Percentiles rank a stretch among this genome's conserved stretches.
Evolutionary conservation across 1,284 basidiomycete species (phyloP).

Genomic region (Boletus smithii): DNA sequence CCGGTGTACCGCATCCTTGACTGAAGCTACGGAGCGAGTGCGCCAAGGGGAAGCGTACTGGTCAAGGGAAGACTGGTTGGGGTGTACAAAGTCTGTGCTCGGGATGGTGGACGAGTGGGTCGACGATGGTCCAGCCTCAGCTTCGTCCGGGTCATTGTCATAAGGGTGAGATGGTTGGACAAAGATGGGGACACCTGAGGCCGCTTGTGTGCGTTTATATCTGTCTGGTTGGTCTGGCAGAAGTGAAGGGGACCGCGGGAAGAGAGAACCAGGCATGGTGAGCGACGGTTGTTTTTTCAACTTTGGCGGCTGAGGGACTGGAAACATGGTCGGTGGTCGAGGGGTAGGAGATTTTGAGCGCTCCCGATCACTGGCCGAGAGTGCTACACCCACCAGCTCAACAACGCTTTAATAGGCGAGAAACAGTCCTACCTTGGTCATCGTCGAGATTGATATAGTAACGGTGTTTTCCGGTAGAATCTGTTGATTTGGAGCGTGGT

Average conservation of each 20-base stretch:
- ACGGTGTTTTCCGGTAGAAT: conserved; percentile 7
- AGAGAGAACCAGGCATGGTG: conserved; percentile 78
- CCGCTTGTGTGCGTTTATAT: neutral
- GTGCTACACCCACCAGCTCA: conserved; percentile 17
- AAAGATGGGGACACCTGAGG: neutral
- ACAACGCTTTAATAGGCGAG: neutral
- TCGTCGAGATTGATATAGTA: conserved; percentile 11
- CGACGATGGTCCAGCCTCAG: conserved; percentile 21
- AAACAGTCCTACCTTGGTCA: conserved; percentile 20
- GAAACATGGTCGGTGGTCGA: conserved; percentile 20
- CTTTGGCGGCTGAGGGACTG: conserved; percentile 33
- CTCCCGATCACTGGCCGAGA: conserved; percentile 25
- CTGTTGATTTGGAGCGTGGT: conserved; percentile 22
- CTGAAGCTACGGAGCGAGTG: conserved; percentile 34
- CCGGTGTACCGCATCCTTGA: conserved; percentile 43
- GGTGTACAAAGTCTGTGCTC: neutral
- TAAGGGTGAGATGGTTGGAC: neutral
- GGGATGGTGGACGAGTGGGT: neutral
- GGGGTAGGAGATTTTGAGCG: conserved; percentile 24
- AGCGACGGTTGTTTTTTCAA: conserved; percentile 42
- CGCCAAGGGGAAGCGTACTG: conserved; percentile 31
- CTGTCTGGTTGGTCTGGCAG: conserved; percentile 41
- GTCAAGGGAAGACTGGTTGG: conserved; percentile 25
- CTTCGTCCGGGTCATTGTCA: neutral
- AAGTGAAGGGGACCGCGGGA: conserved; percentile 64